Conservation (phyloP, 345 rosid species). For the Sonneratia caseolaris region DNA sequence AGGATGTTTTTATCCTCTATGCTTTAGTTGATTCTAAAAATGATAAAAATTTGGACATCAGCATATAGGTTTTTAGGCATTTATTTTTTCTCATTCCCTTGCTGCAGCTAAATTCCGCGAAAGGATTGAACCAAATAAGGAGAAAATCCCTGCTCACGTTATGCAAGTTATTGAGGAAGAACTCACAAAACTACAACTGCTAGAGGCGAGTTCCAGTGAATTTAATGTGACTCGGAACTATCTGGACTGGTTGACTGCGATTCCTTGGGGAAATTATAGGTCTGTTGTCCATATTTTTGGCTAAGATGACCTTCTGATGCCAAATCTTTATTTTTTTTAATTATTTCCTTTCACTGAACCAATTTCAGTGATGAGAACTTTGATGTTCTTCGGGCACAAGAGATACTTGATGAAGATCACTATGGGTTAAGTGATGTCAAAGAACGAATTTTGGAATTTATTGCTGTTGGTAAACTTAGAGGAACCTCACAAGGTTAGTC, state of each 20-base stretch:
- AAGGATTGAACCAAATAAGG: slow-evolving; percentile 80
- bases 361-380: slow-evolving; percentile 86
- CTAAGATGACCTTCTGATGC: neutral
- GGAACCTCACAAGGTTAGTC: slow-evolving; percentile 88
- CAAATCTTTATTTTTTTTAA: neutral
- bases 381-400: slow-evolving; percentile 77
- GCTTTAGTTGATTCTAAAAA: neutral
- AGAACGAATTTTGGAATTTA: slow-evolving; percentile 96
- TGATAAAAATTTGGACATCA: neutral
- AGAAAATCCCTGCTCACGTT: slow-evolving; percentile 77
- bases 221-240: slow-evolving; percentile 99
- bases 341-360: neutral
- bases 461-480: slow-evolving; percentile 96
- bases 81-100: slow-evolving; percentile 8
- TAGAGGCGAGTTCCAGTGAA: slow-evolving; percentile 99
- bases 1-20: neutral
- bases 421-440: slow-evolving; percentile 95
- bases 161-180: slow-evolving; percentile 97
- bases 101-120: slow-evolving; percentile 85
- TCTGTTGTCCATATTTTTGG: slow-evolving; percentile 8
- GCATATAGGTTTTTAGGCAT: neutral
- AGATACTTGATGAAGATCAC: slow-evolving; percentile 95
- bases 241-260: slow-evolving; percentile 92
- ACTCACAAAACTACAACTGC: slow-evolving; percentile 89
- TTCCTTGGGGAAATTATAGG: slow-evolving; percentile 99